A percentile compares a stretch with the other conserved stretches of the same genome.
phyloP scores from a whole-genome alignment of 208 protist genomes.

The Sergeia podlipaevii region DNA sequence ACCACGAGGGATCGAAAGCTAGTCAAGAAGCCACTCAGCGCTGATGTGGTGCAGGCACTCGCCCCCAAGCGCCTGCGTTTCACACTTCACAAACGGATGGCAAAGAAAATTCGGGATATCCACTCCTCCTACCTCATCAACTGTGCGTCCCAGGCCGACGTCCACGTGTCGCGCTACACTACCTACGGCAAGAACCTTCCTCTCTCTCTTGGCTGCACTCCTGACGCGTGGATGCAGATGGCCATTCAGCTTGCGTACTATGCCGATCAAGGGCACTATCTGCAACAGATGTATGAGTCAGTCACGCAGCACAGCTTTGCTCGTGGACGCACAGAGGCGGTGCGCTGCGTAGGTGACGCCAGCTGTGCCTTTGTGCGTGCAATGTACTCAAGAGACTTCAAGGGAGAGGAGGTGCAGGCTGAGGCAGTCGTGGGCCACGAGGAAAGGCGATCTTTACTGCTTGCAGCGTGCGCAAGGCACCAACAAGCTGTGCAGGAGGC shows the following conservation, averaged over 20 bases:
- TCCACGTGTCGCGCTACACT: conserved; percentile 42
- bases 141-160: conserved; percentile 46
- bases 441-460: conserved; percentile 37
- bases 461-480: conserved; percentile 54
- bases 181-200: conserved; percentile 44
- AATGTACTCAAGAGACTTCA: conserved; percentile 20
- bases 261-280: conserved; percentile 36
- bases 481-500: conserved; percentile 49
- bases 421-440: conserved; percentile 2
- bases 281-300: conserved; percentile 74
- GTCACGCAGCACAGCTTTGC: conserved; percentile 55
- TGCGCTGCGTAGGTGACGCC: conserved; percentile 52
- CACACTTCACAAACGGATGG: conserved; percentile 53
- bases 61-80: conserved; percentile 57
- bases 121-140: conserved; percentile 36
- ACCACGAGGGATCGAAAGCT: conserved; percentile 26
- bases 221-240: conserved; percentile 81
- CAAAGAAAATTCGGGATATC: conserved; percentile 24
- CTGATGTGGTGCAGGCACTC: conserved; percentile 21
- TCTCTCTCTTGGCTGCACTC: conserved; percentile 33
- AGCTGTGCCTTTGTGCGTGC: conserved; percentile 53
- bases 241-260: conserved; percentile 86
- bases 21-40: conserved; percentile 14
- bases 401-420: neutral
- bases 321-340: conserved; percentile 76